Evolutionary conservation across 1,284 basidiomycete species (phyloP).

Genomic region (Fereydounia khargensis): DNA sequence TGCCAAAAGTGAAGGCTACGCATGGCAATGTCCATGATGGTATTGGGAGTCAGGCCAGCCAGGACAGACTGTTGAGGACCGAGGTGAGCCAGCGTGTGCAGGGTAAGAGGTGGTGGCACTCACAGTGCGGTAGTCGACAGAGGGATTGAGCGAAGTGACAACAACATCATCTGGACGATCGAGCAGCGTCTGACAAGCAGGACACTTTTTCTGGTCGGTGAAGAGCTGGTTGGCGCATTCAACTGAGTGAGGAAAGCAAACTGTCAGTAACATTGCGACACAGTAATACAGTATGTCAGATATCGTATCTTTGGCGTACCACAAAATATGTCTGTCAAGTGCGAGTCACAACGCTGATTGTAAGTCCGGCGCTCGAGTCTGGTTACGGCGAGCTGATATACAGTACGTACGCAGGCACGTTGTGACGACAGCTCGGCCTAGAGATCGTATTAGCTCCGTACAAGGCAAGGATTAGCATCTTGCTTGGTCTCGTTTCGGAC

Average conservation of each 20-base stretch:
- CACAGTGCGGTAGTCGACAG: slow-evolving; percentile 12
- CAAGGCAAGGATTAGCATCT: no score
- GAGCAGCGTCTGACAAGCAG: slow-evolving; percentile 28
- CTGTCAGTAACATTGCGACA: background rate
- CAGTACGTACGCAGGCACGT: slow-evolving; percentile 30
- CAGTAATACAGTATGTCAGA: slow-evolving; percentile 16
- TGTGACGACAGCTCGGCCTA: slow-evolving; percentile 25
- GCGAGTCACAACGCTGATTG: no score
- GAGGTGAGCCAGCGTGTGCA: background rate
- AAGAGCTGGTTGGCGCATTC: slow-evolving; percentile 28
- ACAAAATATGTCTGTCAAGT: no score
- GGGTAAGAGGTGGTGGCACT: background rate
- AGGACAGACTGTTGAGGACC: slow-evolving; percentile 13
- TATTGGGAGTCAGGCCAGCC: slow-evolving; percentile 22
- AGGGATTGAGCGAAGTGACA: slow-evolving; percentile 24
- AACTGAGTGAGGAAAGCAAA: slow-evolving; percentile 1
- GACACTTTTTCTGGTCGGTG: slow-evolving; percentile 19
- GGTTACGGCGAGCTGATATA: no score
- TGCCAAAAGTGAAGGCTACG: slow-evolving; percentile 28
- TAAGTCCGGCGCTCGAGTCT: no score
- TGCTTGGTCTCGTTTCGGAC: no score
- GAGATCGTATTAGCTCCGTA: slow-evolving; percentile 1
- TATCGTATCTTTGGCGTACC: no score
- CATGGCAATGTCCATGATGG: slow-evolving; percentile 20
- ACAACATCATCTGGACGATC: slow-evolving; percentile 21